phyloP scores from a whole-genome alignment of 148 eudicot species.

The Rhododendron henanense region DNA sequence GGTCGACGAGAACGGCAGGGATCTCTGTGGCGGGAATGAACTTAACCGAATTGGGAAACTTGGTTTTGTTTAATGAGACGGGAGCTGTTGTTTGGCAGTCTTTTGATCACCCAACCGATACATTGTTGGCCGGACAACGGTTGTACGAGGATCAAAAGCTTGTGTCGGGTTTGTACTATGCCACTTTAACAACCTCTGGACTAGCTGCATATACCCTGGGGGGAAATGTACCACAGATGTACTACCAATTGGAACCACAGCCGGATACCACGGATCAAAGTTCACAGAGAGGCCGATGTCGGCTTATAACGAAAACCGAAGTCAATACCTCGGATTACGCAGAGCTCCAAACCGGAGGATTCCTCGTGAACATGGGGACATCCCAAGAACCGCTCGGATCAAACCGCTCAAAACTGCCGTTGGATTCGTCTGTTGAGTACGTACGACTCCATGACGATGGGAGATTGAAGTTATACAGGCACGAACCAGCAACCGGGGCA shows the following conservation, averaged over 20 bases:
- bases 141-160: no score
- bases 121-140: no score
- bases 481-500: background rate
- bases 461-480: conserved; percentile 1
- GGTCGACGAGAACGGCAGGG: background rate
- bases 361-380: background rate
- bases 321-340: background rate
- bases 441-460: background rate
- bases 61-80: conserved; percentile 1
- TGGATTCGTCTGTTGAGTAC: conserved; percentile 7
- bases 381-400: no score
- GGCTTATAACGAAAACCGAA: background rate
- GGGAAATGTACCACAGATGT: background rate
- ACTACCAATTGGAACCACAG: conserved; percentile 3
- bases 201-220: background rate
- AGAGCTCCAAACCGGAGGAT: conserved; percentile 5
- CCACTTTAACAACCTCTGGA: no score
- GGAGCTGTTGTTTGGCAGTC: conserved; percentile 14
- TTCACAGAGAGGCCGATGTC: background rate
- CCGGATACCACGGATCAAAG: background rate
- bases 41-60: conserved; percentile 11
- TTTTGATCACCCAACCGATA: background rate
- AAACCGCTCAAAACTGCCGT: background rate
- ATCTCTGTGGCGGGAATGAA: conserved; percentile 8
- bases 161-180: no score